Base-by-base conservation (phyloP, 371 early-diverging fungal species). In the Apophysomyces elegans region DNA sequence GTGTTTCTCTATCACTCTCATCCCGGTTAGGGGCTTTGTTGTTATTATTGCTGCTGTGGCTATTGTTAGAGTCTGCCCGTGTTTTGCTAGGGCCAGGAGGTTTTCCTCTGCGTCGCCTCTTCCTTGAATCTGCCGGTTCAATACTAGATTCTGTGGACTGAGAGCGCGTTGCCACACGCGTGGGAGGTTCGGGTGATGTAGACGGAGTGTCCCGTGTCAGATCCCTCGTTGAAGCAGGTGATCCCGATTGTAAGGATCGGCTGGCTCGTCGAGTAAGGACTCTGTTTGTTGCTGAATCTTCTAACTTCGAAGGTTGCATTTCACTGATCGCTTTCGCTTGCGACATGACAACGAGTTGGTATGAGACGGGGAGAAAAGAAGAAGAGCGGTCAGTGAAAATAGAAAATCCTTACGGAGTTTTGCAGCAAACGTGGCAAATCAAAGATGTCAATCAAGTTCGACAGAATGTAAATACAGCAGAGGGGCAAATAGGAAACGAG, bases 1-100 rank as follows among this genome's bases (percentile, higher is more conserved):
- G 60, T 18, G 73, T 73, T 57, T 73, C 73, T 56, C 73, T 61
- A 16, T 73, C 73, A 58, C 61, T 65, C 6, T 62, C 63, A 61
- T 68, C 64, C 57, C 59, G 54, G 21, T 35, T 11, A 50, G 54
- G 39, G 59, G 47, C 26, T 44, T 58, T 44, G 46, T 37, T 36
- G 58, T 57, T 64, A 21, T 44, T 59, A 35, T 14, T 63, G 43
- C 26, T 47, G 46, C 18, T 36, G 50, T 45, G 32, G 46, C 18
- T 36, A 47, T 45, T 63, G 43, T 14, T 38, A 13, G 47, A 45
- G 21, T 58, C 58, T 36, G 62, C 36, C 12, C 59, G 50, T 21
- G 57, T 62, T 36, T 46, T 62, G 50, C 50, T 54, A 45, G 45
- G 37, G 50, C 60, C 47, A 59, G 46, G 54, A 14, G 59, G 47